Evolutionary conservation across 2,329 filamentous ascomycete species (phyloP).

Genomic region (Colletotrichum abscissum): DNA sequence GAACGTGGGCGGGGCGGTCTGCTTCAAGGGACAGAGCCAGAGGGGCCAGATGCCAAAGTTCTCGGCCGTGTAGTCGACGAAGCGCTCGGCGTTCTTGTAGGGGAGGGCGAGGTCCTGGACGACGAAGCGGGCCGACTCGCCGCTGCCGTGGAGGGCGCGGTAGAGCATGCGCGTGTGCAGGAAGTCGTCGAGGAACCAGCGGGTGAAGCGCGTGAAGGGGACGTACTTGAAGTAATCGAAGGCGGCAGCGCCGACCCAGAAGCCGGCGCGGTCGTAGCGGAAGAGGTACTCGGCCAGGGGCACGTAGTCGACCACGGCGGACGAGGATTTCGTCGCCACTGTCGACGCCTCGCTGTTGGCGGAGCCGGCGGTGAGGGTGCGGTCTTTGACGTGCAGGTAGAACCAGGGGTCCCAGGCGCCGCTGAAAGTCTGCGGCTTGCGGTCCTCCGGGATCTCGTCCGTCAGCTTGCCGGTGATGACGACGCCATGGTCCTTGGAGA

Average conservation of each 20-base stretch:
- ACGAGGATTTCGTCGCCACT: slow-evolving; percentile 19
- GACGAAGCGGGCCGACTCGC: slow-evolving; percentile 72
- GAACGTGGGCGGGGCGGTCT: slow-evolving; percentile 62
- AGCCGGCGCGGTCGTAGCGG: slow-evolving; percentile 79
- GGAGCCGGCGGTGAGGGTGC: slow-evolving; percentile 44
- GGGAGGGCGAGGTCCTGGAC: slow-evolving; percentile 75
- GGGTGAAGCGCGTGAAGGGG: slow-evolving; percentile 73
- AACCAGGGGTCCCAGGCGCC: slow-evolving; percentile 78
- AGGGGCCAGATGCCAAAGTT: slow-evolving; percentile 68
- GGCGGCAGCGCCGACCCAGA: slow-evolving; percentile 76
- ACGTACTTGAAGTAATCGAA: slow-evolving; percentile 75
- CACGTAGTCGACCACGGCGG: slow-evolving; percentile 63
- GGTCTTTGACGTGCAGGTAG: slow-evolving; percentile 74
- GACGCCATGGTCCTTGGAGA: slow-evolving; percentile 70
- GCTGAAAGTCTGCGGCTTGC: slow-evolving; percentile 64
- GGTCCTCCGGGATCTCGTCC: slow-evolving; percentile 59
- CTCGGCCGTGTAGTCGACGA: slow-evolving; percentile 65
- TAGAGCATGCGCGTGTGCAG: slow-evolving; percentile 81
- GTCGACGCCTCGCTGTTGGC: slow-evolving; percentile 29
- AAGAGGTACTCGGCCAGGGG: slow-evolving; percentile 80
- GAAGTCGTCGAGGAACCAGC: slow-evolving; percentile 79
- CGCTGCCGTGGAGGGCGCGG: slow-evolving; percentile 75
- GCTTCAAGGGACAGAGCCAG: slow-evolving; percentile 68
- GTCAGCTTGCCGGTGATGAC: slow-evolving; percentile 73
- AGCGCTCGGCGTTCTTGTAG: slow-evolving; percentile 61